A percentile compares a stretch with the other conserved stretches of the same genome.
phyloP scores from a whole-genome alignment of 2,329 filamentous ascomycete genomes.

The Clarireedia hainanense region DNA sequence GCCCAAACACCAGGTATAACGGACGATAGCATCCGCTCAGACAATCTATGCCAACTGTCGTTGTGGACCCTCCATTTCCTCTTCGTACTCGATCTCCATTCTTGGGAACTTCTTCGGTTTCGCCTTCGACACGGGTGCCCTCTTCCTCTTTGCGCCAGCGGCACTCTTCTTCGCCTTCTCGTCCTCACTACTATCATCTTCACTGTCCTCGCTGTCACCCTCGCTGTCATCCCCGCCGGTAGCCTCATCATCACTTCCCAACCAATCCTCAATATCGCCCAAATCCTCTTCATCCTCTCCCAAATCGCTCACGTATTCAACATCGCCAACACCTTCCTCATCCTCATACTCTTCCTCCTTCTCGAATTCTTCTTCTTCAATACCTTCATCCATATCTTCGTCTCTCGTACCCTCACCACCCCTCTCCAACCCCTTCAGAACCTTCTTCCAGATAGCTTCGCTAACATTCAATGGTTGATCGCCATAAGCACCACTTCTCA shows the following conservation, averaged over 20 bases:
- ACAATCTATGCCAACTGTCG: conserved; percentile 14
- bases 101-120: conserved; percentile 38
- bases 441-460: conserved; percentile 94
- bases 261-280: conserved; percentile 84
- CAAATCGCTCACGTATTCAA: conserved; percentile 90
- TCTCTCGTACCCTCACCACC: conserved; percentile 77
- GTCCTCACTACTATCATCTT: conserved; percentile 30
- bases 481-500: conserved; percentile 89
- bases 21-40: conserved; percentile 4
- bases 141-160: conserved; percentile 44
- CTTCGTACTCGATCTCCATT: conserved; percentile 71
- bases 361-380: conserved; percentile 69
- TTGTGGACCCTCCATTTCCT: conserved; percentile 40
- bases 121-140: conserved; percentile 24
- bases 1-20: conserved; percentile 13
- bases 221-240: conserved; percentile 44
- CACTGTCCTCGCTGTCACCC: conserved; percentile 41
- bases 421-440: conserved; percentile 81
- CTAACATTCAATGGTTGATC: conserved; percentile 93
- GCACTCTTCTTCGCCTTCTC: conserved; percentile 49
- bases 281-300: conserved; percentile 77
- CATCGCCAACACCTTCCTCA: conserved; percentile 59
- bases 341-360: conserved; percentile 56
- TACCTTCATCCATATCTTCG: conserved; percentile 80
- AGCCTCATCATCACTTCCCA: conserved; percentile 57